Evolutionary conservation across 495 filamentous ascomycete genomes (phyloP).

Genomic region (Parmelia sp.): DNA sequence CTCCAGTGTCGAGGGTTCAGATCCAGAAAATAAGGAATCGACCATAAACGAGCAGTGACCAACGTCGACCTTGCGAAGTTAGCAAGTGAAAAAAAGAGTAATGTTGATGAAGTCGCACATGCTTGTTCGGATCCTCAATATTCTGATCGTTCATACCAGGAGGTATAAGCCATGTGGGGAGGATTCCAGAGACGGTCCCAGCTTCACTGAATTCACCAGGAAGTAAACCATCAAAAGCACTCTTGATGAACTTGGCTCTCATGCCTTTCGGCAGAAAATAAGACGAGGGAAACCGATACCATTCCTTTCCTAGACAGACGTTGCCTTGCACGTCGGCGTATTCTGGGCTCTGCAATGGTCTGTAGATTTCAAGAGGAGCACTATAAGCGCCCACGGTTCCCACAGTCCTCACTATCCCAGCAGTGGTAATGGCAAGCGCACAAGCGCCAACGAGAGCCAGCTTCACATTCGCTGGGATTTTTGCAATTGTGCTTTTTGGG

Average conservation of each 20-base stretch:
- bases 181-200: conserved; percentile 51
- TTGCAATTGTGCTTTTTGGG: conserved; percentile 55
- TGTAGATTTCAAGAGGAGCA: conserved; percentile 75
- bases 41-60: conserved; percentile 74
- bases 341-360: conserved; percentile 43
- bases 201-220: conserved; percentile 85
- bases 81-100: conserved; percentile 18
- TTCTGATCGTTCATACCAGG: conserved; percentile 91
- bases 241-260: conserved; percentile 80
- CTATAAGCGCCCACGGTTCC: conserved; percentile 81
- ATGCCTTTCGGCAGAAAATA: conserved; percentile 78
- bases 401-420: conserved; percentile 65
- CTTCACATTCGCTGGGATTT: conserved; percentile 65
- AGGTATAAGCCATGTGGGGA: conserved; percentile 70
- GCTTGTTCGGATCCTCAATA: conserved; percentile 78
- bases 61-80: conserved; percentile 53
- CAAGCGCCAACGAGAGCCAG: conserved; percentile 52
- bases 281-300: conserved; percentile 95
- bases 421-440: conserved; percentile 49
- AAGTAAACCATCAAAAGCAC: conserved; percentile 81
- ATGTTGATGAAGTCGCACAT: conserved; percentile 47
- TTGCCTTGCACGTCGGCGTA: conserved; percentile 52
- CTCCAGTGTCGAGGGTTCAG: conserved; percentile 52
- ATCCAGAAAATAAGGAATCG: conserved; percentile 71
- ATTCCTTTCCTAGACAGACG: conserved; percentile 93